These are phyloP conservation scores for Xerocomellus amylosporus DNA, from an alignment of 768 basidiomycete genomes.

Conservation along the genomic window DNA sequence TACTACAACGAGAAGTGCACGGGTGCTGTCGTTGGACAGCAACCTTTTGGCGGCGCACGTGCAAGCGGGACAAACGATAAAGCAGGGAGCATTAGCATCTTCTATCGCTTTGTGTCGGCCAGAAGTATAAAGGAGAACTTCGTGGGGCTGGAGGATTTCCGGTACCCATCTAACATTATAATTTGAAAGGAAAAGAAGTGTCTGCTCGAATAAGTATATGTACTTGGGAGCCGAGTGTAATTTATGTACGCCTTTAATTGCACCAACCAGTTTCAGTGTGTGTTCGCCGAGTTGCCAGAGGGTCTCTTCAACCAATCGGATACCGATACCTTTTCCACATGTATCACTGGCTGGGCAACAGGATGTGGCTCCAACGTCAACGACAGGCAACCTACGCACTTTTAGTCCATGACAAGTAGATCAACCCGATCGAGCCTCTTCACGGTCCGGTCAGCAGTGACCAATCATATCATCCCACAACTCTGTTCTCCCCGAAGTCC, in stretches of 20 bases:
- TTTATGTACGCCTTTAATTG: background rate
- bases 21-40: slow-evolving; percentile 95
- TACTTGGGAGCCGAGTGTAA: background rate
- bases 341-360: no score
- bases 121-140: slow-evolving; percentile 98
- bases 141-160: slow-evolving; percentile 72
- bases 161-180: slow-evolving; percentile 87
- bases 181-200: slow-evolving; percentile 35
- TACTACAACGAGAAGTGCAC: slow-evolving; percentile 99
- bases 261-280: no score
- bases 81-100: slow-evolving; percentile 79
- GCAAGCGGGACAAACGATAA: slow-evolving; percentile 98
- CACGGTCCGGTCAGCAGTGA: background rate
- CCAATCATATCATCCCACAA: background rate
- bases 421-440: background rate
- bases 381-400: background rate
- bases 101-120: slow-evolving; percentile 80
- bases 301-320: background rate
- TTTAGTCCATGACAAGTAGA: background rate
- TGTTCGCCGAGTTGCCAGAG: background rate
- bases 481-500: background rate
- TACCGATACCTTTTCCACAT: background rate
- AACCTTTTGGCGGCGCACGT: slow-evolving; percentile 95
- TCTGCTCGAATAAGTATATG: background rate
- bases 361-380: no score